Conservation (phyloP, 352 stramenopile species). For the Phytophthora vignae region DNA sequence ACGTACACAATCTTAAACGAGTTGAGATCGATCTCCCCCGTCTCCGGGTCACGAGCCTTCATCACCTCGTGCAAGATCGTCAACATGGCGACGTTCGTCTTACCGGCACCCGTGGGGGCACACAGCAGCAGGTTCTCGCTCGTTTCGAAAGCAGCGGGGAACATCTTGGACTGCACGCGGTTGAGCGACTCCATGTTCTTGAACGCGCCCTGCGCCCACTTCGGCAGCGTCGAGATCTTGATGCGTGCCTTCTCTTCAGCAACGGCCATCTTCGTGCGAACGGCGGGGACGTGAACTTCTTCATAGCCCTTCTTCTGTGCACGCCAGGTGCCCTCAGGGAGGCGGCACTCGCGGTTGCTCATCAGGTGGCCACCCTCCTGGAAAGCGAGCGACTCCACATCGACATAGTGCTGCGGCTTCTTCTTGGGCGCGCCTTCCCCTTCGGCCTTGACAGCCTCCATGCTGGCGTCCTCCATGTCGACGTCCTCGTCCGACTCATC, state of each 20-base stretch:
- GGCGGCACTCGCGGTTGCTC: slow-evolving; percentile 97
- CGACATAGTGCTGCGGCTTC: slow-evolving; percentile 90
- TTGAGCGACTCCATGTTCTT: slow-evolving; percentile 98
- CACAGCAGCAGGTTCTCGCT: slow-evolving; percentile 99
- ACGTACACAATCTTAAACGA: slow-evolving; percentile 99
- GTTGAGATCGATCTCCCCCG: slow-evolving; percentile 93
- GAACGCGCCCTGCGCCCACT: slow-evolving; percentile 97
- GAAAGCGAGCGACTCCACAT: slow-evolving; percentile 96
- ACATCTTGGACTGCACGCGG: slow-evolving; percentile 99
- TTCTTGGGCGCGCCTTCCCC: slow-evolving; percentile 42
- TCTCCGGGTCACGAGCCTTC: slow-evolving; percentile 86
- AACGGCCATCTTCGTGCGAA: slow-evolving; percentile 81
- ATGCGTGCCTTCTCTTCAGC: slow-evolving; percentile 82
- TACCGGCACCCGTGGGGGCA: slow-evolving; percentile 98
- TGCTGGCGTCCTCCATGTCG: slow-evolving; percentile 55
- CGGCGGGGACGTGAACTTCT: slow-evolving; percentile 99
- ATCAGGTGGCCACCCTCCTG: slow-evolving; percentile 96
- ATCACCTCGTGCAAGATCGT: slow-evolving; percentile 99
- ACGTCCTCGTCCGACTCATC: slow-evolving; percentile 57
- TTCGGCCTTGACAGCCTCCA: slow-evolving; percentile 26
- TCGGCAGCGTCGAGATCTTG: slow-evolving; percentile 93
- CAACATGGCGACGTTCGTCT: slow-evolving; percentile 99
- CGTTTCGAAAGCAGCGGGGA: slow-evolving; percentile 89
- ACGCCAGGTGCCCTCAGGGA: slow-evolving; percentile 97
- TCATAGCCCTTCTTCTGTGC: slow-evolving; percentile 98